These are phyloP conservation scores for Hypoxylon fragiforme DNA, from an alignment of 495 filamentous ascomycete genomes.

Conservation along the genomic window DNA sequence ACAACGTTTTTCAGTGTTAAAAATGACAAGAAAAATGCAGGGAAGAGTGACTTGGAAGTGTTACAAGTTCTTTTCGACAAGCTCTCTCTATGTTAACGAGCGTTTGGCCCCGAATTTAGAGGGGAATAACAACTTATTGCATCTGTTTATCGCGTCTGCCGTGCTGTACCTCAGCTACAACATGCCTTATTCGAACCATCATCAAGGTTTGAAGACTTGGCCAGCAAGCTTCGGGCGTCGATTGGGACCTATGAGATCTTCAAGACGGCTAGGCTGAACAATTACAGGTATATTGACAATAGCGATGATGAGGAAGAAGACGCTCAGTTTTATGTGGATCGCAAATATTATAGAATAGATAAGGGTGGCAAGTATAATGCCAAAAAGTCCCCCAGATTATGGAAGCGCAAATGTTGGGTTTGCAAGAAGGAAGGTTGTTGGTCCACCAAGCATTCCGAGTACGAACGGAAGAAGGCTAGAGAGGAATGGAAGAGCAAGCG, in stretches of 20 bases:
- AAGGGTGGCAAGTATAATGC: conserved; percentile 6
- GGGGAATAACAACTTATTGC: not conserved
- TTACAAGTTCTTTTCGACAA: conserved; percentile 5
- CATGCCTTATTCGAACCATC: not conserved
- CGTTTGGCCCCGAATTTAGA: not conserved
- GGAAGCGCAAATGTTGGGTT: not conserved
- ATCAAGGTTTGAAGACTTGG: not conserved
- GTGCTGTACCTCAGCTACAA: not conserved
- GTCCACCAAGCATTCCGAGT: not conserved
- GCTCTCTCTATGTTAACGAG: conserved; percentile 2
- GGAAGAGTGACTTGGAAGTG: not conserved
- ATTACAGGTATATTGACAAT: not conserved
- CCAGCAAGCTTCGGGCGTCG: not conserved
- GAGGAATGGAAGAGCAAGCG: not conserved
- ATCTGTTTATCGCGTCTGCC: not conserved
- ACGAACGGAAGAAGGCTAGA: not conserved
- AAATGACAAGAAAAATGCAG: not conserved
- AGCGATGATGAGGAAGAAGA: conserved; percentile 6
- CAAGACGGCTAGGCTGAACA: not conserved
- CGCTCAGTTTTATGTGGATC: not conserved
- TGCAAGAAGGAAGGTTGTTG: conserved; percentile 6
- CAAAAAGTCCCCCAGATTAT: not conserved
- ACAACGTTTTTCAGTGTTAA: not conserved
- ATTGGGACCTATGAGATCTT: not conserved
- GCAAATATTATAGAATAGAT: conserved; percentile 1